phyloP scores from a whole-genome alignment of 305 asterid genomes.

The Coffea humblotiana region DNA sequence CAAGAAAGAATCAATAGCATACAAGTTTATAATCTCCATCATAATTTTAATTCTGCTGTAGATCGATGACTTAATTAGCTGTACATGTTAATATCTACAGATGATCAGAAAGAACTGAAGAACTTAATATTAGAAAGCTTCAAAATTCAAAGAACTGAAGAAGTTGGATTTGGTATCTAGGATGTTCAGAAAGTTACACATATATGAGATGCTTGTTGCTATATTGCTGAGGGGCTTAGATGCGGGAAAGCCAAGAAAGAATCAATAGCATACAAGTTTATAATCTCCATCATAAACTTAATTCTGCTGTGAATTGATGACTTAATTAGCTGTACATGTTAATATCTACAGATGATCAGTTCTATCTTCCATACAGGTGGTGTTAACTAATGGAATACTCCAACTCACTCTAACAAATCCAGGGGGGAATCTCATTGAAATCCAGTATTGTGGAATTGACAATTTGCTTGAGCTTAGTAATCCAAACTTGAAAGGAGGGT shows the following conservation, averaged over 20 bases:
- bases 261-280: not conserved
- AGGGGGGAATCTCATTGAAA: slow-evolving; percentile 43
- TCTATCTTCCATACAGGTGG: slow-evolving; percentile 32
- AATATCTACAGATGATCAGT: not conserved
- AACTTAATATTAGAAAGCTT: no score
- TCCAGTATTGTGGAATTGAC: slow-evolving; percentile 47
- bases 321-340: not conserved
- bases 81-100: no score
- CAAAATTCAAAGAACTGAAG: no score
- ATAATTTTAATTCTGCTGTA: not conserved
- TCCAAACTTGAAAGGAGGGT: slow-evolving; percentile 57
- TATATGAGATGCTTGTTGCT: no score
- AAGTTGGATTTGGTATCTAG: no score
- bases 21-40: not conserved
- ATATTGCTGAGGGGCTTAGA: no score
- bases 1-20: no score
- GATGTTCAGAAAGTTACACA: no score
- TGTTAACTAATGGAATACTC: slow-evolving; percentile 53
- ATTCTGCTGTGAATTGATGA: not conserved
- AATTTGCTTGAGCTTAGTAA: slow-evolving; percentile 49
- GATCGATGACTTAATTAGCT: no score
- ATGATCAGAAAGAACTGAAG: no score
- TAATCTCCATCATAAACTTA: not conserved
- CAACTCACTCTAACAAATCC: slow-evolving; percentile 51
- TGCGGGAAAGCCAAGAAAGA: no score